A percentile compares a stretch with the other conserved stretches of the same genome.
Evolutionary conservation across 2,329 filamentous ascomycete genomes (phyloP).

Genomic region (Emmonsiellopsis sp.): DNA sequence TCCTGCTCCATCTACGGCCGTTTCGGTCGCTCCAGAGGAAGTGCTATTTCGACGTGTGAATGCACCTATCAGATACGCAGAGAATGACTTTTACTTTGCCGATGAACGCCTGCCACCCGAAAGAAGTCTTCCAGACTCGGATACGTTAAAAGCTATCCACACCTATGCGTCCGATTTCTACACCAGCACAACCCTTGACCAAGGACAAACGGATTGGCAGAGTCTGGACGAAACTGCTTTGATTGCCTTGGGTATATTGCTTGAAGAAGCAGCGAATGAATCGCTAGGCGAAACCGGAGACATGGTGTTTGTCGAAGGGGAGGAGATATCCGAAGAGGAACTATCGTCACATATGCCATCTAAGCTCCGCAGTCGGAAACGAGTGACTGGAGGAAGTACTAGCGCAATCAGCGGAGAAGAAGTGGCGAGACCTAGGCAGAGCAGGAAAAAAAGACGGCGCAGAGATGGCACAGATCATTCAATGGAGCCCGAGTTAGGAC

Average conservation of each 20-base stretch:
- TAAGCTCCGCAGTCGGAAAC: constrained; percentile 12
- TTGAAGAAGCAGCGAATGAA: constrained; percentile 49
- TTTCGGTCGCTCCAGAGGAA: constrained; percentile 47
- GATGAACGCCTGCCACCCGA: constrained; percentile 36
- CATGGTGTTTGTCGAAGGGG: constrained; percentile 47
- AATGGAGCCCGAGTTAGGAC: neutral
- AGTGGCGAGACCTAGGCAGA: neutral
- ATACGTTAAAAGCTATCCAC: constrained; percentile 50
- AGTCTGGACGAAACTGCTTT: constrained; percentile 56
- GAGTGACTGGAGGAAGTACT: constrained; percentile 12
- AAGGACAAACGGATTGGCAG: constrained; percentile 34
- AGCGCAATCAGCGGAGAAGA: constrained; percentile 1
- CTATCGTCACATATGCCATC: constrained; percentile 5
- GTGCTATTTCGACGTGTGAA: constrained; percentile 46
- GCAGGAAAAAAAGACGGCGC: neutral
- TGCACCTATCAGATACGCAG: constrained; percentile 43
- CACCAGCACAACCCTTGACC: constrained; percentile 23
- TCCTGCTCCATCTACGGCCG: constrained; percentile 26
- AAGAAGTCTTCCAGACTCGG: constrained; percentile 43
- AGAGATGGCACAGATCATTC: neutral
- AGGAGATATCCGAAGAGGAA: constrained; percentile 20
- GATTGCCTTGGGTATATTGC: constrained; percentile 50
- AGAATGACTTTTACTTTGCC: constrained; percentile 48
- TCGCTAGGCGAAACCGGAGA: constrained; percentile 50
- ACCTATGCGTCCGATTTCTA: constrained; percentile 51